Evolutionary conservation across 257 asterid species (phyloP).

Genomic region (Nemophila menziesii): DNA sequence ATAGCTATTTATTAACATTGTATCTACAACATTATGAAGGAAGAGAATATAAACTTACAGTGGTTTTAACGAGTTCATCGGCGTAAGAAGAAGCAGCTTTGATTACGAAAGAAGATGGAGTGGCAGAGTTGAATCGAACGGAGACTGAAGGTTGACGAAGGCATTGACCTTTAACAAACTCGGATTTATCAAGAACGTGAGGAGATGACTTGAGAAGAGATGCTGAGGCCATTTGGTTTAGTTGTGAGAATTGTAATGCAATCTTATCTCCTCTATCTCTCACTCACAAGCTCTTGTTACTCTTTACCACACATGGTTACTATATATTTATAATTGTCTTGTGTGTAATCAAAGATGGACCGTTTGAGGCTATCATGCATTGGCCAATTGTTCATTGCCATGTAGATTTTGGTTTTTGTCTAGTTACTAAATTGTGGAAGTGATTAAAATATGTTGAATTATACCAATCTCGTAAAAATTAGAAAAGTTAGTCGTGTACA

Average conservation of each 20-base stretch:
- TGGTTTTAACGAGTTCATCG: constrained; percentile 85
- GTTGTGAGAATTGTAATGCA: constrained; percentile 8
- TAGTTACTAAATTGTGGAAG: constrained; percentile 22
- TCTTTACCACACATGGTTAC: constrained; percentile 36
- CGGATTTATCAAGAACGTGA: constrained; percentile 67
- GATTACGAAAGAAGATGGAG: constrained; percentile 33
- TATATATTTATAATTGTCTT: constrained; percentile 26
- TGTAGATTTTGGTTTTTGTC: constrained; percentile 27
- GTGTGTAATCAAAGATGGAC: constrained; percentile 30
- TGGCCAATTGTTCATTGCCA: constrained; percentile 39
- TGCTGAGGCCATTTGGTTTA: constrained; percentile 64
- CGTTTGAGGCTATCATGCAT: constrained; percentile 52
- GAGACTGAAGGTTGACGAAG: constrained; percentile 58
- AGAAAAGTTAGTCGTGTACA: neutral
- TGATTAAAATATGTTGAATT: constrained; percentile 30
- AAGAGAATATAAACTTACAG: constrained; percentile 28
- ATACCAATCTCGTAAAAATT: constrained; percentile 10
- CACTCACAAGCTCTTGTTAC: constrained; percentile 10
- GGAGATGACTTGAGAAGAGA: constrained; percentile 75
- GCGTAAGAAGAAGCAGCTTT: constrained; percentile 69
- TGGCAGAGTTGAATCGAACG: constrained; percentile 19
- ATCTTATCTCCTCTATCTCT: constrained; percentile 46
- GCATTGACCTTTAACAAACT: constrained; percentile 56
- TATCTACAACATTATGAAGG: neutral
- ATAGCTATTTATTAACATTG: too few relatives aligned